Evolutionary conservation across 441 rosid genomes (phyloP), one percentile per base, ranked within the genome.

Genomic region (Breynia disticha): DNA sequence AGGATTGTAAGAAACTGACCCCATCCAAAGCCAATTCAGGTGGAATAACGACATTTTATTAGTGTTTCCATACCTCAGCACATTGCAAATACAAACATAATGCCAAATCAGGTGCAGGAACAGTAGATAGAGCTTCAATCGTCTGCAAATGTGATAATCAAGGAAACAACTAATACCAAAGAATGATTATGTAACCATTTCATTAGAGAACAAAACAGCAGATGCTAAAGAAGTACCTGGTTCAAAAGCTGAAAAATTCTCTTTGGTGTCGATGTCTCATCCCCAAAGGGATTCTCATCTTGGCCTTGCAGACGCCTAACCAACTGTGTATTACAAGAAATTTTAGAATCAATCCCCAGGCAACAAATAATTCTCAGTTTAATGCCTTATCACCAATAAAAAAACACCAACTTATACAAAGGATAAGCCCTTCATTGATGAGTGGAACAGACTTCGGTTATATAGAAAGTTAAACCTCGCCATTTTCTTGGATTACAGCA

Each of bases 251-350:
- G 97, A 56, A 89, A 84, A 49, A 81, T 76, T 72, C 64, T 89
- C 77, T 84, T 83, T 8, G 95, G 91, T 11, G 97, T 76, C 42
- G 86, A 66, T 50, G 76, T 69, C 48, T 88, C 97, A 64, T 89
- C 91, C 42, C 88, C 99, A 72, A 93, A 93, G 56, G 99, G 97
- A 74, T 93, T 93, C 74, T 89, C 96, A 24, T 89, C 97, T 62
- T 79, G 90, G 50, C 90, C 86, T 73, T 72, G 93, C 65, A 86
- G 67, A 61, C 72, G 80, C 72, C 91, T 72, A 65, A 80, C 75
- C 76, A 93, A 72, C 99, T 89, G 74, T 52, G 57, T 38, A 48
- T 16, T 21, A 56, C 53, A 67, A 32, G 51, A 18, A 63, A 21
- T 13, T 10, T 13, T n/a, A n/a, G n/a, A n/a, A n/a, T n/a, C 5